phyloP scores from a whole-genome alignment of 2,329 filamentous ascomycete genomes.

The Aspergillus neoniger region DNA sequence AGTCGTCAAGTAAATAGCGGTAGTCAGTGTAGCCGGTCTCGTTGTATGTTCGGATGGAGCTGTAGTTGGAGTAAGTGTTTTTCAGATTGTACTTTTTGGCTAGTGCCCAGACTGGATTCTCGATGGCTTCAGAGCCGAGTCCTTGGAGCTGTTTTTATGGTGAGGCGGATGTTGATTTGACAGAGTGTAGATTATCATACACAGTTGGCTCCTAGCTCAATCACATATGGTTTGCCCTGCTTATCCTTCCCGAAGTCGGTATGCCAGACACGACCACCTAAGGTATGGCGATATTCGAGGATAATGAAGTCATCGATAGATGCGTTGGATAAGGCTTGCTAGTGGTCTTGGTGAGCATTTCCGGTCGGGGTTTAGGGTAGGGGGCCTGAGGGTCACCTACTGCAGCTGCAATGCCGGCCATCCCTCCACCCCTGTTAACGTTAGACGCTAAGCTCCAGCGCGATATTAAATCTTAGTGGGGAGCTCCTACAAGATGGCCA shows the following conservation, averaged over 20 bases:
- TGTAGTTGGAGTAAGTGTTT: constrained; percentile 61
- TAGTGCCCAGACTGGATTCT: constrained; percentile 61
- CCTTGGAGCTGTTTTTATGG: constrained; percentile 42
- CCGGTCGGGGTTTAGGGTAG: neutral
- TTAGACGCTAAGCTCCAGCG: constrained; percentile 4
- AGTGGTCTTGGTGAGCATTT: constrained; percentile 5
- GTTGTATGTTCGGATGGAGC: constrained; percentile 62
- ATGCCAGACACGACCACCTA: constrained; percentile 65
- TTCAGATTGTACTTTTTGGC: constrained; percentile 60
- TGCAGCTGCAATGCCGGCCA: constrained; percentile 65
- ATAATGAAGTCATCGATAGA: constrained; percentile 67
- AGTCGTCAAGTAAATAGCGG: constrained; percentile 52
- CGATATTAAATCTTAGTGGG: neutral
- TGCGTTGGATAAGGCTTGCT: constrained; percentile 62
- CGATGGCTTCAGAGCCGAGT: constrained; percentile 33
- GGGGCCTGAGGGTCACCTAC: constrained; percentile 31
- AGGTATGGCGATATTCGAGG: constrained; percentile 62
- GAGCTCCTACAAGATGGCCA: constrained; percentile 35
- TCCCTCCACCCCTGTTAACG: constrained; percentile 54
- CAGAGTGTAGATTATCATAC: constrained; percentile 26
- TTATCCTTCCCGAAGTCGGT: constrained; percentile 56
- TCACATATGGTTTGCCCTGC: constrained; percentile 56
- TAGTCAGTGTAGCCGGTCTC: constrained; percentile 58
- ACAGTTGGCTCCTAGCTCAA: constrained; percentile 72
- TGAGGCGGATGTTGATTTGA: neutral